Conservation (phyloP, 352 stramenopile genomes). For the Phytophthora sp. region DNA sequence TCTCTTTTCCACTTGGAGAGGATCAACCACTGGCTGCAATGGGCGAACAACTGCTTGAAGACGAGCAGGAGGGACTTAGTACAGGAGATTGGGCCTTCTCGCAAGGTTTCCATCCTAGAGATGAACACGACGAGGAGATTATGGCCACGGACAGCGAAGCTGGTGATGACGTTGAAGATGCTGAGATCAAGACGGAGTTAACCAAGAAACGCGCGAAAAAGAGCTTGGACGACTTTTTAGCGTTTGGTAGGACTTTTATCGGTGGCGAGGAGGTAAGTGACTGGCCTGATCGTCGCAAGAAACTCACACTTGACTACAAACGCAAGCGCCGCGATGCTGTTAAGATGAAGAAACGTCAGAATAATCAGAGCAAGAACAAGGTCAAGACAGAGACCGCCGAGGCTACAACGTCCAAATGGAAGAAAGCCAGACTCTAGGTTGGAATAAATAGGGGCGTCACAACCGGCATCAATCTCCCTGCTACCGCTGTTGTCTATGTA, state of each 20-base stretch:
- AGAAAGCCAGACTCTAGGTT: constrained; percentile 43
- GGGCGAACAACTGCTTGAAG: constrained; percentile 61
- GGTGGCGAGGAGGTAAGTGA: constrained; percentile 33
- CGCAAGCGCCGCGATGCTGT: constrained; percentile 79
- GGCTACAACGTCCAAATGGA: constrained; percentile 38
- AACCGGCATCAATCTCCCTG: constrained; percentile 29
- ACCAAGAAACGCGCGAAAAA: constrained; percentile 46
- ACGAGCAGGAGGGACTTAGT: constrained; percentile 35
- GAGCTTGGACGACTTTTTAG: constrained; percentile 67
- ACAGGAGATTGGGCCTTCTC: constrained; percentile 31
- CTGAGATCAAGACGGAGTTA: constrained; percentile 20
- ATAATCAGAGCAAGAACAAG: constrained; percentile 61
- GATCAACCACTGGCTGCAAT: constrained; percentile 52
- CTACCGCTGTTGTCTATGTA: constrained; percentile 33
- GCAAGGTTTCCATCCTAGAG: constrained; percentile 22
- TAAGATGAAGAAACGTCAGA: constrained; percentile 78
- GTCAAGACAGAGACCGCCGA: constrained; percentile 19
- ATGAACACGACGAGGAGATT: constrained; percentile 37
- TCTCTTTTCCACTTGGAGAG: constrained; percentile 61
- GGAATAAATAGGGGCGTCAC: constrained; percentile 45
- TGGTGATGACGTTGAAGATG: constrained; percentile 35
- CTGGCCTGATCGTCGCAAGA: constrained; percentile 72
- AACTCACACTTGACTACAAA: constrained; percentile 82
- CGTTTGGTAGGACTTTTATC: constrained; percentile 62
- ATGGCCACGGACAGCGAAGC: constrained; percentile 51